A percentile compares a stretch with the other conserved stretches of the same genome.
Evolutionary conservation across 495 filamentous ascomycete genomes (phyloP).

Genomic region (Penicillium robsamsonii): DNA sequence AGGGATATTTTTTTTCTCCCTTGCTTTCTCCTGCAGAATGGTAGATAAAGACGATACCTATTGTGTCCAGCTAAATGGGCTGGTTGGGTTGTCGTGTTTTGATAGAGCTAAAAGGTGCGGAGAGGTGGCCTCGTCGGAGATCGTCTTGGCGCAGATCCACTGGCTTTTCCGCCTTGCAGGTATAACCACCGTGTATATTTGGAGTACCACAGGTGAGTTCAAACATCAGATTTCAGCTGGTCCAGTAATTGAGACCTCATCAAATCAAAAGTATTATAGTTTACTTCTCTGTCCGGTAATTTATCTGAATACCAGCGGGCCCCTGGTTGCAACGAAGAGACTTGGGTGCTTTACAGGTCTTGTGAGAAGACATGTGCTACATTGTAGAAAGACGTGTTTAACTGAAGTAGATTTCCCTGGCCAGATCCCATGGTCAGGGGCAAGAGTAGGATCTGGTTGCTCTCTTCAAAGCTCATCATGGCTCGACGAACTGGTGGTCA

Average conservation of each 20-base stretch:
- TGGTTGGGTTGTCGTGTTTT: slow-evolving; percentile 20
- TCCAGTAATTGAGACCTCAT: background rate
- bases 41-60: background rate
- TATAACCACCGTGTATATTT: background rate
- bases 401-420: background rate
- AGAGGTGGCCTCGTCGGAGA: slow-evolving; percentile 32
- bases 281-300: background rate
- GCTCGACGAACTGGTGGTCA: background rate
- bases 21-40: background rate
- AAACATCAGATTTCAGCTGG: background rate
- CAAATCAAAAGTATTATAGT: background rate
- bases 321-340: background rate
- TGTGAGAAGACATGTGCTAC: background rate
- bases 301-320: background rate
- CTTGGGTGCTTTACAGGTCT: background rate
- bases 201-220: background rate
- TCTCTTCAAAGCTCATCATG: background rate
- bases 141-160: slow-evolving; percentile 14
- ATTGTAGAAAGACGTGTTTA: background rate
- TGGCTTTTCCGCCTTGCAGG: slow-evolving; percentile 2
- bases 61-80: slow-evolving; percentile 8
- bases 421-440: background rate
- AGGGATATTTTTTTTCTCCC: too few species aligned
- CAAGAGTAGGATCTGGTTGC: background rate
- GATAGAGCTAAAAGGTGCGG: slow-evolving; percentile 25